These are phyloP conservation scores for Salvia miltiorrhiza DNA, from an alignment of 257 asterid species.

Conservation along the genomic window DNA sequence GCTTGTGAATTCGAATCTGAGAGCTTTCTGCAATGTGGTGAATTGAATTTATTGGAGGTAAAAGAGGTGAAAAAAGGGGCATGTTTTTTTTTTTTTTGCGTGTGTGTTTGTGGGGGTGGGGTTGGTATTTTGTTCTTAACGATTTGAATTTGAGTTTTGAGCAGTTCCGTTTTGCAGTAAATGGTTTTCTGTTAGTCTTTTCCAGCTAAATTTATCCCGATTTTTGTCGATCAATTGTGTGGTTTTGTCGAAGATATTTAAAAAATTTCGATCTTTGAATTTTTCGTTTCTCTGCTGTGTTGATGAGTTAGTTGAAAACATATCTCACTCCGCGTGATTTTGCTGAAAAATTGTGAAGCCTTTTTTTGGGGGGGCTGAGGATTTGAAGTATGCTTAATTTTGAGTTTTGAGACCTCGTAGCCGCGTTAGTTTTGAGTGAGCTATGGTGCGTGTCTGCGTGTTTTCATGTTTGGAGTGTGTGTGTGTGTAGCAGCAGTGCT, in stretches of 20 bases:
- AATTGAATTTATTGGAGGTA: conserved; percentile 26
- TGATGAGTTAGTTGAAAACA: background rate
- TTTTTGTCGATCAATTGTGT: conserved; percentile 23
- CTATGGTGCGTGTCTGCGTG: background rate
- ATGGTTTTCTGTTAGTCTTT: background rate
- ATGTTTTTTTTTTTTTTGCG: background rate
- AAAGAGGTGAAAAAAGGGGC: background rate
- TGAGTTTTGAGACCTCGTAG: conserved; percentile 8
- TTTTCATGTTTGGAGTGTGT: background rate
- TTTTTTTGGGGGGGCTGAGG: background rate
- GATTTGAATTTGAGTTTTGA: conserved; percentile 27
- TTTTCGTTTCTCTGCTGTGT: conserved; percentile 10
- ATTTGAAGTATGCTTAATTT: conserved; percentile 11
- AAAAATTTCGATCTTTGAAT: background rate
- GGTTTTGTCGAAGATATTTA: background rate
- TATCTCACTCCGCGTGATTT: background rate
- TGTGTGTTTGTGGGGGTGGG: background rate
- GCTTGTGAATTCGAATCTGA: conserved; percentile 2
- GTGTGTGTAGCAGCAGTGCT: background rate
- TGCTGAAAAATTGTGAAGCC: background rate
- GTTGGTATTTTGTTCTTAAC: conserved; percentile 4
- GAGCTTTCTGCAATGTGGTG: conserved; percentile 23
- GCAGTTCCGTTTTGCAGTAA: background rate
- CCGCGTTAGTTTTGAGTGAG: conserved; percentile 1
- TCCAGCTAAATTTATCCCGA: background rate